Base-by-base conservation (phyloP, 78 protist species). In the Monosiga brevicollis region DNA sequence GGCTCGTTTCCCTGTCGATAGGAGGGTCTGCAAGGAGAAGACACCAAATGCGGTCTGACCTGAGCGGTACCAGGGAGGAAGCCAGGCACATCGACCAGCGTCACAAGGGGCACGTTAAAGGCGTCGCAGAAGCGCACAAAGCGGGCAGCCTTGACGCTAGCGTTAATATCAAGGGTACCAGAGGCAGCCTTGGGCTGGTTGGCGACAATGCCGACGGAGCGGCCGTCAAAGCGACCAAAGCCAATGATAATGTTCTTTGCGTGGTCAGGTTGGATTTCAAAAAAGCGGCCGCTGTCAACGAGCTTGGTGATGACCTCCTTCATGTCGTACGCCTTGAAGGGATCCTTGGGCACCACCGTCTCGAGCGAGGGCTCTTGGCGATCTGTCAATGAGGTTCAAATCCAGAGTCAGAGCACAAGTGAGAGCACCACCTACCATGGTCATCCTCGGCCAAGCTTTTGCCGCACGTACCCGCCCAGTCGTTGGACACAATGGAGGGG, bases 11-110 rank as follows among this genome's bases (percentile, higher is more conserved):
- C 62, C 9, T 49, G 62, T 15, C 62, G 15, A 49, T 15, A 49
- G 9, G 15, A 15, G 62, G 62, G 62, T 15, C 32, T 20, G 15
- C 32, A 49, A 49, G 15, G 62, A 49, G 9, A 49, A 49, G 15
- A 49, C 6, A 49, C 62, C 62, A 49, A 49, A 15, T 20, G 15
- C 29, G 62, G 29, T 6, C 62, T 6, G 6, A 49, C 62, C 62
- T 49, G 62, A 49, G 15, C 62, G 62, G 62, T 49, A 15, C 96
- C 98, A 20, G 99, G 99, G 40, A 96, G 90, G 95, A 97, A 98
- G 70, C 99, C 99, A 36, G 99, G 99, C 39, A 98, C 99, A 78
- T 98, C 99, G 29, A 96, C 98, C 25, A 96, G 86, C 26, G 99
- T 96, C 49, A 96, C 62, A 42, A 98, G 20, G 38, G 99, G 99